phyloP scores from a whole-genome alignment of 1,284 basidiomycete genomes.

The Stygiomarasmius scandens region DNA sequence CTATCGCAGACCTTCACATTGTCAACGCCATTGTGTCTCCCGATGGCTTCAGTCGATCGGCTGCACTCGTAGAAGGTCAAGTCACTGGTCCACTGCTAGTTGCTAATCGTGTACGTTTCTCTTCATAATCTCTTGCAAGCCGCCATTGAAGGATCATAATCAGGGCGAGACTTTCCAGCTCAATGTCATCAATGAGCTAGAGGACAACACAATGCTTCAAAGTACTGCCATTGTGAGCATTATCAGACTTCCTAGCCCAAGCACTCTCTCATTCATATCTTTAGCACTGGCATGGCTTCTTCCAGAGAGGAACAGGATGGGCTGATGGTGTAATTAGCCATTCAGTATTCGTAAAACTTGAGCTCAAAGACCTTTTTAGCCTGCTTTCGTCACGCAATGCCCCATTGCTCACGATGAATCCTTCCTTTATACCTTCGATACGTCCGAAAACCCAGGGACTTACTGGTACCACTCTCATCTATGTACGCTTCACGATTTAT shows the following conservation, averaged over 20 bases:
- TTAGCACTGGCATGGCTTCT: slow-evolving; percentile 34
- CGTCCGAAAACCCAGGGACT: slow-evolving; percentile 34
- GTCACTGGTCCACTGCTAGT: slow-evolving; percentile 25
- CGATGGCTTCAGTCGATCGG: slow-evolving; percentile 19
- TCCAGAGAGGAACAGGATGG: slow-evolving; percentile 35
- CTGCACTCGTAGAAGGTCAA: slow-evolving; percentile 25
- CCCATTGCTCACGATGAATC: slow-evolving; percentile 35
- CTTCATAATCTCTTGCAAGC: slow-evolving; percentile 17
- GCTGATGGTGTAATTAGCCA: slow-evolving; percentile 31
- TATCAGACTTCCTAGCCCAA: slow-evolving; percentile 8
- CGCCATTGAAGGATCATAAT: neutral
- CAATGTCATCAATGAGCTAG: slow-evolving; percentile 29
- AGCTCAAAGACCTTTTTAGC: neutral
- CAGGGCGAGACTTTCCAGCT: slow-evolving; percentile 28
- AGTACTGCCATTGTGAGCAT: slow-evolving; percentile 31
- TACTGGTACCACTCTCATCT: slow-evolving; percentile 32
- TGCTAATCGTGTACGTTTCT: slow-evolving; percentile 11
- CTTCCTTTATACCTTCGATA: slow-evolving; percentile 34
- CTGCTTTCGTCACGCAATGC: slow-evolving; percentile 36
- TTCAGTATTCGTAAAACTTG: no score
- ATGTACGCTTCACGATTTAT: neutral
- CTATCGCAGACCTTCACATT: slow-evolving; percentile 12
- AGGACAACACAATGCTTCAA: slow-evolving; percentile 27
- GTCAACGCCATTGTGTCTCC: slow-evolving; percentile 17
- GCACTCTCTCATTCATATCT: neutral